Base-by-base conservation (phyloP, 768 basidiomycete species). In the Leucogyrophana mollusca region DNA sequence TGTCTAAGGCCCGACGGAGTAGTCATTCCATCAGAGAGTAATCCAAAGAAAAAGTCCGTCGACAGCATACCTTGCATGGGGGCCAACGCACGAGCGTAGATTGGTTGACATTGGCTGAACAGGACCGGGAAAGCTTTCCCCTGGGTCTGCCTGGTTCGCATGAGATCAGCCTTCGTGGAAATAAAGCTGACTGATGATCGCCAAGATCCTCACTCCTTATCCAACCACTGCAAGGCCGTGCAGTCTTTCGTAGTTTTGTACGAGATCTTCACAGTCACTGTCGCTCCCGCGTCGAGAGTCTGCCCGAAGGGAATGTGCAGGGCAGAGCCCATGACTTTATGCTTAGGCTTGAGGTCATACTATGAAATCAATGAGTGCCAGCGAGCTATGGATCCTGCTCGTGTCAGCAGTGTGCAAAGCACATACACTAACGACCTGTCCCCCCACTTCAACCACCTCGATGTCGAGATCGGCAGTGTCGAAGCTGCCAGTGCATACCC, bases 61-160 rank as follows among this genome's bases (percentile, higher is more conserved):
- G n/a, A n/a, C 5, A 1, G 10, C 42, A 44, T 41, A 67, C 69
- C 69, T 62, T 80, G 78, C 33, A 75, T 60, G 2, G 79, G 80
- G 4, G 74, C 57, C n/a, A 80, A 58, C 1, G 71, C 70, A 24
- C 80, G 68, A 5, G 75, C 77, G 56, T 80, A 77, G 56, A 80
- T 82, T 5, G 80, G 79, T 54, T 82, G 80, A 53, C 72, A 75
- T 53, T 82, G 82, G 40, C 76, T 77, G 66, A 80, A 83, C 13
- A 82, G 64, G 64, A 76, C 82, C 3, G 77, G 73, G 58, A 76
- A 73, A 38, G 67, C 67, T 43, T 77, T 77, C 4, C 77, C 76
- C 42, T 77, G 77, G 4, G 79, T 81, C 57, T 80, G 77, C 33
- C 73, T 73, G 42, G 34, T 17, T 23, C 24, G 8, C n/a, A 41